These are phyloP conservation scores for Populus pruinosa DNA, from an alignment of 345 rosid genomes.

Conservation along the genomic window DNA sequence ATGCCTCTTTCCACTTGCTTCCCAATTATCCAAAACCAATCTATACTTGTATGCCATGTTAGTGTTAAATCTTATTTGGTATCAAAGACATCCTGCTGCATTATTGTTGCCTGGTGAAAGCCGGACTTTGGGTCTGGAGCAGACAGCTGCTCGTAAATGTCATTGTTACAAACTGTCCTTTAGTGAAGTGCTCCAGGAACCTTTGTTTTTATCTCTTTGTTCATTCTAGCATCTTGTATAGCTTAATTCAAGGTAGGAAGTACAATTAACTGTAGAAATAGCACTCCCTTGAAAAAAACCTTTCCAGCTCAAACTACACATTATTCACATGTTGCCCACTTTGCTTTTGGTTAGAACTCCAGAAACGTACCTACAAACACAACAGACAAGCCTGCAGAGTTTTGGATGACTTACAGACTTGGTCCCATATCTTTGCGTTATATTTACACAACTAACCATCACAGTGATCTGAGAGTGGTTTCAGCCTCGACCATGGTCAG, in stretches of 20 bases:
- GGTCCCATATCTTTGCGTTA: not conserved
- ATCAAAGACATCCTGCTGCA: too few relatives aligned
- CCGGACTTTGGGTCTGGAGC: not conserved
- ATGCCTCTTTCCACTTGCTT: slow-evolving; percentile 9
- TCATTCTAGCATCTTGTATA: not conserved
- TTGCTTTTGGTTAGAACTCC: too few relatives aligned
- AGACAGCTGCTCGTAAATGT: not conserved
- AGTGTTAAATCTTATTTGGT: not conserved
- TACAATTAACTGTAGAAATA: not conserved
- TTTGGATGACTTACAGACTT: not conserved
- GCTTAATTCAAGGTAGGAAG: not conserved
- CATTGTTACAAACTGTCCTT: not conserved
- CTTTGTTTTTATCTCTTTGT: not conserved
- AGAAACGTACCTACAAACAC: too few relatives aligned
- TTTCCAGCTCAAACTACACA: not conserved
- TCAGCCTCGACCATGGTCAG: not conserved
- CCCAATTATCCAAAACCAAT: not conserved
- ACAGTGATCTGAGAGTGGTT: not conserved
- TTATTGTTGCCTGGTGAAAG: not conserved
- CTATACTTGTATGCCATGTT: not conserved
- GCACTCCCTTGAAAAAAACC: not conserved
- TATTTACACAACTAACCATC: not conserved
- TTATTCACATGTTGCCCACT: too few relatives aligned
- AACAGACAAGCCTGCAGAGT: not conserved
- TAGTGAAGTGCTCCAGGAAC: not conserved